Evolutionary conservation across 768 basidiomycete genomes (phyloP).

Genomic region (Tephrocybe sp.): DNA sequence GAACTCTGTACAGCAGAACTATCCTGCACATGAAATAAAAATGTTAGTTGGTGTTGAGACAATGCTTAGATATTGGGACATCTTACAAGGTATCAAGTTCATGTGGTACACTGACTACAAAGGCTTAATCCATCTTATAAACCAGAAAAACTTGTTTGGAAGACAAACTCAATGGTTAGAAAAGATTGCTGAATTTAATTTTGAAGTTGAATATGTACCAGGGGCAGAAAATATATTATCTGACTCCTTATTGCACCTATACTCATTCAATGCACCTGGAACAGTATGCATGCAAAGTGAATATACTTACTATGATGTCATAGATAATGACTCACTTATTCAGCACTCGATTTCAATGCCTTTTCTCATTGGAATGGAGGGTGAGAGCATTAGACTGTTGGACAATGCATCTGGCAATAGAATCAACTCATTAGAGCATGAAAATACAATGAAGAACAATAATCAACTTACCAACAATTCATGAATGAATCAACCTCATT

Average conservation of each 20-base stretch:
- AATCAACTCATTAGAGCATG: too few species aligned
- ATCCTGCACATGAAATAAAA: conserved; percentile 2
- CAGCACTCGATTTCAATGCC: conserved; percentile 10
- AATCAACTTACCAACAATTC: too few species aligned
- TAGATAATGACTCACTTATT: background rate
- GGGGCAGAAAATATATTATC: conserved; percentile 20
- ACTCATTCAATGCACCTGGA: conserved; percentile 13
- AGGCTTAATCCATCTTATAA: background rate
- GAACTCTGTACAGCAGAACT: conserved; percentile 5
- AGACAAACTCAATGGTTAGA: conserved; percentile 10
- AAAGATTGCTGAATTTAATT: conserved; percentile 17
- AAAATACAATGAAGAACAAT: too few species aligned
- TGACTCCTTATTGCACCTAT: conserved; percentile 31
- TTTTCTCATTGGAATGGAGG: conserved; percentile 16
- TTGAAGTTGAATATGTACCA: conserved; percentile 15
- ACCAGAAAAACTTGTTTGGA: conserved; percentile 7
- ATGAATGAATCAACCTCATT: too few species aligned
- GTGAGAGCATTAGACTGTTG: background rate
- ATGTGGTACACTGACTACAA: background rate
- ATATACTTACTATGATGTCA: conserved; percentile 14
- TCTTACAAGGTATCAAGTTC: conserved; percentile 4
- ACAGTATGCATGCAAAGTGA: conserved; percentile 14
- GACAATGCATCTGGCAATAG: too few species aligned
- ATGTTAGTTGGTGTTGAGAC: conserved; percentile 6
- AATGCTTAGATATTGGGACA: conserved; percentile 6